These are phyloP conservation scores for Lasiodiplodia citricola DNA, from an alignment of 2,329 filamentous ascomycete genomes.

Conservation along the genomic window DNA sequence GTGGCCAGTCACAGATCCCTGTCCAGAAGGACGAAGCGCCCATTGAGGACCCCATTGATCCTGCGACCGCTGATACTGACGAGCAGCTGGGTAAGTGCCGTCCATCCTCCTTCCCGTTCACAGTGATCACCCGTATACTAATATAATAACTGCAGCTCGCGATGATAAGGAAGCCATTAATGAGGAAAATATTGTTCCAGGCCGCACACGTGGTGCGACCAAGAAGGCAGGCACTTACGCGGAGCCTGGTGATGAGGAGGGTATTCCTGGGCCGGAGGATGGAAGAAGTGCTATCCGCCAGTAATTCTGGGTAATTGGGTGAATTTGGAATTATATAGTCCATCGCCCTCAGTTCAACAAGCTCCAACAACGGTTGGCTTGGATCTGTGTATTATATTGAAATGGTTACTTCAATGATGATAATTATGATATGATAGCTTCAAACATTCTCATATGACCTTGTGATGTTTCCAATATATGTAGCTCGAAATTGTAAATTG, in stretches of 20 bases:
- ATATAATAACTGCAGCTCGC: slow-evolving; percentile 38
- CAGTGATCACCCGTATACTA: not conserved
- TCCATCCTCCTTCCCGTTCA: not conserved
- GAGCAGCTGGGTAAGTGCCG: slow-evolving; percentile 50
- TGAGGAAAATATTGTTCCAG: slow-evolving; percentile 50
- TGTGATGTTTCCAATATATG: no score
- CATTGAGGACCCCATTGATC: slow-evolving; percentile 53
- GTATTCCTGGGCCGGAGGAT: slow-evolving; percentile 43
- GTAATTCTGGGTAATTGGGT: not conserved
- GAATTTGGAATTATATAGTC: not conserved
- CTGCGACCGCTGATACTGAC: slow-evolving; percentile 53
- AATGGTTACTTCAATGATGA: no score
- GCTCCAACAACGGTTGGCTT: no score
- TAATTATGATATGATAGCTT: no score
- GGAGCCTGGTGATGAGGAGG: slow-evolving; percentile 60
- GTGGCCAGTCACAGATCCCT: slow-evolving; percentile 53
- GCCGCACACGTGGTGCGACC: slow-evolving; percentile 54
- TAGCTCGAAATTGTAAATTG: no score
- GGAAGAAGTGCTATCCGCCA: slow-evolving; percentile 38
- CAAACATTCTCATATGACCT: no score
- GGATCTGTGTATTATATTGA: no score
- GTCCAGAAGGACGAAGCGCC: slow-evolving; percentile 55
- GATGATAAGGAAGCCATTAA: slow-evolving; percentile 59
- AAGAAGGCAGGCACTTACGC: slow-evolving; percentile 52
- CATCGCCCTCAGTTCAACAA: no score